Evolutionary conservation across 805 yeast genomes (phyloP).

Genomic region (Suhomyces pyralidae): DNA sequence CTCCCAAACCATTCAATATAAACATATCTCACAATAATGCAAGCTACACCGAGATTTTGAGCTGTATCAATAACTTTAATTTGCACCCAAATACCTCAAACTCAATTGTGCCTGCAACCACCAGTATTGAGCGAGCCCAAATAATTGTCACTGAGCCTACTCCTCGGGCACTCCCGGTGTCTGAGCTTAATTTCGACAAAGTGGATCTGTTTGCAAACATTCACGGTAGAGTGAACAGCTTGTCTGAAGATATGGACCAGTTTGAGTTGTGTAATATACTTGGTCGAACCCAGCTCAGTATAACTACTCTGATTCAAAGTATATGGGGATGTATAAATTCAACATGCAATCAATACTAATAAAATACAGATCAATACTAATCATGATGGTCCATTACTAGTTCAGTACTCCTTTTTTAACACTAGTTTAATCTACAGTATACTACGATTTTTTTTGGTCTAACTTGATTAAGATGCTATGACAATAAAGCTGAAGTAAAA

Average conservation of each 20-base stretch:
- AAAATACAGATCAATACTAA: no score
- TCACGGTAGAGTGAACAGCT: neutral
- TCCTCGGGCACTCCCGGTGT: slow-evolving; percentile 23
- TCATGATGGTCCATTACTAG: no score
- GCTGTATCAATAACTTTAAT: neutral
- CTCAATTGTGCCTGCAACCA: slow-evolving; percentile 1
- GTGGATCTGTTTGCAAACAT: neutral
- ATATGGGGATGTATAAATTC: neutral
- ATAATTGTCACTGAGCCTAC: slow-evolving; percentile 10
- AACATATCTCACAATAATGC: neutral
- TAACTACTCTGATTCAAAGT: neutral
- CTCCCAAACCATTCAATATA: neutral
- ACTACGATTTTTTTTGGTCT: neutral
- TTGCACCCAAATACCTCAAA: slow-evolving; percentile 7
- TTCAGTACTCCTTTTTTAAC: no score
- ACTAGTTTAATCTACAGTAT: neutral
- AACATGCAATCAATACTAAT: neutral
- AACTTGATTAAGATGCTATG: neutral
- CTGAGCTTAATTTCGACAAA: slow-evolving; percentile 10
- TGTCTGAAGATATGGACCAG: neutral
- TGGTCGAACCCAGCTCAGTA: neutral
- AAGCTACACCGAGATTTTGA: neutral
- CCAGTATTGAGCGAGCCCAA: neutral
- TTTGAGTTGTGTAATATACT: neutral
- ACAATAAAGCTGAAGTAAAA: slow-evolving; percentile 7